Conservation (phyloP, 257 asterid genomes). For the Eucommia ulmoides region DNA sequence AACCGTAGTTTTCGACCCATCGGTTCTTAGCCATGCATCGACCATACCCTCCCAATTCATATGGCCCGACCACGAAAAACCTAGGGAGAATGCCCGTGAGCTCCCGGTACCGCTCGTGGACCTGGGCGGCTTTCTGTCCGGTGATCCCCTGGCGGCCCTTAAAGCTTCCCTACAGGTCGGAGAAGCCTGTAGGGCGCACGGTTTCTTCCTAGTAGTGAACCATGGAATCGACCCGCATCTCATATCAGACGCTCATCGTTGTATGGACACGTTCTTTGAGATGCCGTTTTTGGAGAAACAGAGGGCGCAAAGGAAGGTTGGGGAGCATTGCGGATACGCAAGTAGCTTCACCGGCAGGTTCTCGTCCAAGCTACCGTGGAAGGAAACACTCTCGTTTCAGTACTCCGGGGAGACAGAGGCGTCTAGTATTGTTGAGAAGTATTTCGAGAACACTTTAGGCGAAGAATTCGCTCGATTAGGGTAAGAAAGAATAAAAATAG, state of each 20-base stretch:
- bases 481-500: constrained; percentile 17
- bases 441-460: constrained; percentile 40
- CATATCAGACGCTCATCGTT: constrained; percentile 45
- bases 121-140: constrained; percentile 59
- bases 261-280: constrained; percentile 56
- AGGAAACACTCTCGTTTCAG: constrained; percentile 78
- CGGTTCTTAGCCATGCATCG: constrained; percentile 22
- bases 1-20: constrained; percentile 40
- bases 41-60: constrained; percentile 57
- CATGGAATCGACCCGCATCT: constrained; percentile 56
- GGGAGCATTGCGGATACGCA: constrained; percentile 86
- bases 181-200: constrained; percentile 53
- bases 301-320: constrained; percentile 47
- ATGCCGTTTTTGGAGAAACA: constrained; percentile 51
- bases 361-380: constrained; percentile 88
- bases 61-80: constrained; percentile 89
- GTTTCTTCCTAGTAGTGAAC: constrained; percentile 67
- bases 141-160: constrained; percentile 29
- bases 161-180: constrained; percentile 50
- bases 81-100: constrained; percentile 25
- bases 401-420: constrained; percentile 27
- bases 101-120: constrained; percentile 59
- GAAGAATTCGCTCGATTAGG: constrained; percentile 41
- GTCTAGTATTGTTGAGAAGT: constrained; percentile 41
- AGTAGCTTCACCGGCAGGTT: constrained; percentile 87